These are phyloP conservation scores for Macrolepiota fuliginosa DNA, from an alignment of 768 basidiomycete species.

Conservation along the genomic window DNA sequence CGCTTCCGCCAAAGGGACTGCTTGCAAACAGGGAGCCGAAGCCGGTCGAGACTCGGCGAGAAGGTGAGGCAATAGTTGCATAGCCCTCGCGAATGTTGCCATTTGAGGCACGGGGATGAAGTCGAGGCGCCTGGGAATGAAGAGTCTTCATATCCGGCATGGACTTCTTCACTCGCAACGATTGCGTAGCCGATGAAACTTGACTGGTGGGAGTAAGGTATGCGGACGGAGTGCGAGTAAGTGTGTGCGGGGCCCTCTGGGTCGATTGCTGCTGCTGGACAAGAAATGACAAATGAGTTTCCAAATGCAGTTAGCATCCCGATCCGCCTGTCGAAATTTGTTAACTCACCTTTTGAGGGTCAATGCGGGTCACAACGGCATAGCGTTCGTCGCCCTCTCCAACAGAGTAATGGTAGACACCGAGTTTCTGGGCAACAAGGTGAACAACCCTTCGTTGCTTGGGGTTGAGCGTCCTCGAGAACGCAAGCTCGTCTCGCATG, in stretches of 20 bases:
- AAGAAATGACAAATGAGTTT: constrained; percentile 12
- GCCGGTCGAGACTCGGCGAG: constrained; percentile 69
- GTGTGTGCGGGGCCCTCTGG: constrained; percentile 43
- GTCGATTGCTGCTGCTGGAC: constrained; percentile 37
- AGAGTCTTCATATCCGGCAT: constrained; percentile 97
- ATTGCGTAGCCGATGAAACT: constrained; percentile 37
- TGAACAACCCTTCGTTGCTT: constrained; percentile 93
- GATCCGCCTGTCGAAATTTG: constrained; percentile 7
- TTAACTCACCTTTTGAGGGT: constrained; percentile 71
- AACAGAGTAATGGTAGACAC: constrained; percentile 90
- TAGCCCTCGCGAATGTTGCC: constrained; percentile 87
- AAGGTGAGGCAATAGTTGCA: constrained; percentile 82
- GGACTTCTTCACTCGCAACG: constrained; percentile 91
- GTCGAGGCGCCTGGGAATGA: constrained; percentile 75
- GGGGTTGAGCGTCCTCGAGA: constrained; percentile 81
- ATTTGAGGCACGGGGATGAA: constrained; percentile 79
- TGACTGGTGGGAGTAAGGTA: constrained; percentile 63
- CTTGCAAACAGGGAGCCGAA: constrained; percentile 71
- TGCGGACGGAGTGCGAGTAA: constrained; percentile 79
- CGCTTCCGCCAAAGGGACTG: constrained; percentile 39
- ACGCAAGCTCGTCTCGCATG: constrained; percentile 96
- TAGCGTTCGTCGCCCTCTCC: constrained; percentile 92
- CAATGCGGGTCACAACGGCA: constrained; percentile 90
- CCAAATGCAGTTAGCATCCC: constrained; percentile 7
- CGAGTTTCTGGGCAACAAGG: constrained; percentile 93